Conservation (phyloP, 495 filamentous ascomycete species). For the Hypoxylon rickii region DNA sequence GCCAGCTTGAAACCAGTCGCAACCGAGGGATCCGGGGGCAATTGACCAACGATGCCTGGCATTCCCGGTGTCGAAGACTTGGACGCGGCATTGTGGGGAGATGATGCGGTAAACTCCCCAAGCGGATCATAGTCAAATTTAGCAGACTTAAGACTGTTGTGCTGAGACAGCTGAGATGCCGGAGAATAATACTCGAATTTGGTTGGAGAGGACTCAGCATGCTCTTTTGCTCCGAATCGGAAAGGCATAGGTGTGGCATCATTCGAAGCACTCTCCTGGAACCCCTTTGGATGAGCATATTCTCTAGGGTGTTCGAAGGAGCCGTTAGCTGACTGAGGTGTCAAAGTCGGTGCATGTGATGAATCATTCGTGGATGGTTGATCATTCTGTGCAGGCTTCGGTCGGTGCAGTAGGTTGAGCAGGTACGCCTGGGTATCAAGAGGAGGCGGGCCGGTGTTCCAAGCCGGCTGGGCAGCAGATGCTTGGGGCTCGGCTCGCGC, state of each 20-base stretch:
- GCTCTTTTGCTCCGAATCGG: conserved; percentile 41
- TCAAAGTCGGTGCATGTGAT: conserved; percentile 45
- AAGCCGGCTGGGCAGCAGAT: conserved; percentile 29
- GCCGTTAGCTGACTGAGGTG: conserved; percentile 44
- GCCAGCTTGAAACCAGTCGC: conserved; percentile 41
- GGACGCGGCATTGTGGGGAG: conserved; percentile 45
- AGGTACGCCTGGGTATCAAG: conserved; percentile 56
- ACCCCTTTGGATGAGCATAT: conserved; percentile 14
- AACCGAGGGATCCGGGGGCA: conserved; percentile 33
- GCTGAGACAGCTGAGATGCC: conserved; percentile 46
- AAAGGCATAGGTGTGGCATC: conserved; percentile 38
- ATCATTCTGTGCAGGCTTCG: conserved; percentile 58
- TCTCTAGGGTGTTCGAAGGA: conserved; percentile 34
- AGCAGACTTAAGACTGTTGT: conserved; percentile 28
- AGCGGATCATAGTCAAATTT: conserved; percentile 41
- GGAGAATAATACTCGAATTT: conserved; percentile 47
- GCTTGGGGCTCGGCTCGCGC: conserved; percentile 43
- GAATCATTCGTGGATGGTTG: conserved; percentile 43
- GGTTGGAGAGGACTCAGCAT: conserved; percentile 39
- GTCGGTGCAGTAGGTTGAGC: conserved; percentile 56
- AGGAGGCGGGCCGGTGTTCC: conserved; percentile 50
- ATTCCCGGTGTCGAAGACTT: conserved; percentile 49
- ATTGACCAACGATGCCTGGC: conserved; percentile 25
- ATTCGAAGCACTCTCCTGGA: conserved; percentile 20
- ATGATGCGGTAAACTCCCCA: conserved; percentile 39